Percentiles rank a stretch among this genome's conserved stretches.
Evolutionary conservation across 2,329 filamentous ascomycete species (phyloP).

Genomic region (Zymoseptoria brevis): DNA sequence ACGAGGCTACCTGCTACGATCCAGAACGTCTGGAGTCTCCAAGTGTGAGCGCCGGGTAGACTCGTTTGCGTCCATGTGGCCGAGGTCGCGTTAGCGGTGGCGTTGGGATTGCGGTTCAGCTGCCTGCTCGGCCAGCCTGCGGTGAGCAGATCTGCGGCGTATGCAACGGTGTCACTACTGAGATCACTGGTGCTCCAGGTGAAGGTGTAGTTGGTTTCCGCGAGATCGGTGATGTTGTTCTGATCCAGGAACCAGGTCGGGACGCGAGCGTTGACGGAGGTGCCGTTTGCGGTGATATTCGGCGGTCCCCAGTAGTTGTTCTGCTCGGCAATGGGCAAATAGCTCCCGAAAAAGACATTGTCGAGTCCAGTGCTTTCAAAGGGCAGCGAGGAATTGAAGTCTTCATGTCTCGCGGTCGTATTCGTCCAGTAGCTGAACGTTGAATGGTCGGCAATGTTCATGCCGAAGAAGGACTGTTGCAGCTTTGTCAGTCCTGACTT

Average conservation of each 20-base stretch:
- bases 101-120: background rate
- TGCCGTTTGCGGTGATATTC: background rate
- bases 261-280: too few species aligned
- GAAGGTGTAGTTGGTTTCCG: too few species aligned
- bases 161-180: too few species aligned
- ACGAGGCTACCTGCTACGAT: background rate
- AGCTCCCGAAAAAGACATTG: too few species aligned
- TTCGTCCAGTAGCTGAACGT: background rate
- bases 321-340: too few species aligned
- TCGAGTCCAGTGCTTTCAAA: background rate
- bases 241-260: too few species aligned
- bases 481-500: background rate
- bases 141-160: too few species aligned
- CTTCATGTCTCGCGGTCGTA: background rate
- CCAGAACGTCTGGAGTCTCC: background rate
- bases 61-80: background rate
- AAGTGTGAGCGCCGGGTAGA: background rate
- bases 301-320: too few species aligned
- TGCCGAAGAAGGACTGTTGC: background rate
- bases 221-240: too few species aligned
- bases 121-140: too few species aligned
- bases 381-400: background rate
- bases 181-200: too few species aligned
- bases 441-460: background rate
- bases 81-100: background rate